These are phyloP conservation scores for Cystofilobasidium ferigula DNA, from an alignment of 768 basidiomycete species.

Conservation along the genomic window DNA sequence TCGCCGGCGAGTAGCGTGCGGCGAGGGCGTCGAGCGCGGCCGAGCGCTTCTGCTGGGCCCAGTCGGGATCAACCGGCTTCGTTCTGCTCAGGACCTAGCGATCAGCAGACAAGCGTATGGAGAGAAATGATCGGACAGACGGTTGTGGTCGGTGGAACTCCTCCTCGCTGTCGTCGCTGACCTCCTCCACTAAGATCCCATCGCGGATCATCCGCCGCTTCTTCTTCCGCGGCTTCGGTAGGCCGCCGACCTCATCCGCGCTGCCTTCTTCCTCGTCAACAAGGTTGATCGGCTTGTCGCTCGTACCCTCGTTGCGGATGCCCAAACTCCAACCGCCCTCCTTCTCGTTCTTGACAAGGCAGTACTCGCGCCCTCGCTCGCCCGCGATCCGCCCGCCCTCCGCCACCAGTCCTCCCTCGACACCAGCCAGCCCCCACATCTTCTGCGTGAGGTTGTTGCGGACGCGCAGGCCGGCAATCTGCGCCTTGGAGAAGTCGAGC, in stretches of 20 bases:
- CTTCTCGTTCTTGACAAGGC: slow-evolving; percentile 79
- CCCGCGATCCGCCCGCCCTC: slow-evolving; percentile 88
- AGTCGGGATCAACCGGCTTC: slow-evolving; percentile 48
- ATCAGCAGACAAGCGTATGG: not conserved
- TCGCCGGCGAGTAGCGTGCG: slow-evolving; percentile 44
- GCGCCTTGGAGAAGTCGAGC: slow-evolving; percentile 90
- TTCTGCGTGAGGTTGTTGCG: slow-evolving; percentile 88
- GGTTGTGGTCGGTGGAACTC: not conserved
- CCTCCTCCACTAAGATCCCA: slow-evolving; percentile 4
- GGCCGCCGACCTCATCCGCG: not conserved
- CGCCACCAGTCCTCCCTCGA: slow-evolving; percentile 57
- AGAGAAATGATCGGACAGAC: not conserved
- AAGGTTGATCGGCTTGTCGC: slow-evolving; percentile 72
- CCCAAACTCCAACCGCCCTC: slow-evolving; percentile 92
- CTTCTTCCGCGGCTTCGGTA: not conserved
- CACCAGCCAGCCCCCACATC: slow-evolving; percentile 39
- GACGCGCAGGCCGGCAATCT: slow-evolving; percentile 80
- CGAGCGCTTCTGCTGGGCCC: slow-evolving; percentile 52
- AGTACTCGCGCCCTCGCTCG: slow-evolving; percentile 85
- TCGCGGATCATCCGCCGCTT: slow-evolving; percentile 1
- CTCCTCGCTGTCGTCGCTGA: slow-evolving; percentile 18
- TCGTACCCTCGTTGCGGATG: slow-evolving; percentile 73
- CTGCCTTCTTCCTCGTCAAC: slow-evolving; percentile 48
- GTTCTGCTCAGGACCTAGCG: not conserved
- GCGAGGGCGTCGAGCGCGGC: slow-evolving; percentile 54